Conservation (phyloP, 2,329 filamentous ascomycete species). For the Pseudogymnoascus sp. region DNA sequence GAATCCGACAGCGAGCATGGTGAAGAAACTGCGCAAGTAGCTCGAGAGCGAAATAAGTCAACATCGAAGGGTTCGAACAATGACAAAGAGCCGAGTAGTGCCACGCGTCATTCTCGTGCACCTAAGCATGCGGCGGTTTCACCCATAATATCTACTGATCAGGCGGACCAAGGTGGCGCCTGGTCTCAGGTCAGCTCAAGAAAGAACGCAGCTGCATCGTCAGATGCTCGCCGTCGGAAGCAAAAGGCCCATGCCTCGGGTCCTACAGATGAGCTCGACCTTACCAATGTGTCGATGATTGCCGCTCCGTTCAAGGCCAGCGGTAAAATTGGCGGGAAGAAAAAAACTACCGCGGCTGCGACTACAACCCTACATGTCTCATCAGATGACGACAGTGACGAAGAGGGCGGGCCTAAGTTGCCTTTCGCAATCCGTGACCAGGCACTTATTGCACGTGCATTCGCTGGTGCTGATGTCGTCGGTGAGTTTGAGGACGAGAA, state of each 20-base stretch:
- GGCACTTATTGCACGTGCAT: constrained; percentile 70
- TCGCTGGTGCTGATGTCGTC: constrained; percentile 79
- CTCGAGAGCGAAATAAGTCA: neutral
- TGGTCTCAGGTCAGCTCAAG: constrained; percentile 27
- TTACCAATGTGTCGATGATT: constrained; percentile 27
- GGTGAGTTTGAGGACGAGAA: constrained; percentile 78
- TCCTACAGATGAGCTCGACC: constrained; percentile 27
- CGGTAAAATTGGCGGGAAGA: constrained; percentile 23
- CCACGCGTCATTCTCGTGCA: neutral
- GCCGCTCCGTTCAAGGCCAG: constrained; percentile 23
- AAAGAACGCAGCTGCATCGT: constrained; percentile 21
- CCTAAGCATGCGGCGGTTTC: neutral
- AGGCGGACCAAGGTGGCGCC: constrained; percentile 24
- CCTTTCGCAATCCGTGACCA: constrained; percentile 51
- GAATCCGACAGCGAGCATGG: constrained; percentile 39
- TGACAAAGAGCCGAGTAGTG: neutral
- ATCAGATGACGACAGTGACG: constrained; percentile 29
- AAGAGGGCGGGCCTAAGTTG: constrained; percentile 43
- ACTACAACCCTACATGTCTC: constrained; percentile 20
- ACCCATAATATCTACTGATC: constrained; percentile 14
- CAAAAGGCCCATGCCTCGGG: constrained; percentile 25
- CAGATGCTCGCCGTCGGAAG: constrained; percentile 26
- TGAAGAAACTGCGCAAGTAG: constrained; percentile 16
- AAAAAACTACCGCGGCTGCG: constrained; percentile 24
- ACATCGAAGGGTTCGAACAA: neutral